These are phyloP conservation scores for Lithocarpus polystachyus DNA, from an alignment of 306 rosid genomes.

Conservation along the genomic window DNA sequence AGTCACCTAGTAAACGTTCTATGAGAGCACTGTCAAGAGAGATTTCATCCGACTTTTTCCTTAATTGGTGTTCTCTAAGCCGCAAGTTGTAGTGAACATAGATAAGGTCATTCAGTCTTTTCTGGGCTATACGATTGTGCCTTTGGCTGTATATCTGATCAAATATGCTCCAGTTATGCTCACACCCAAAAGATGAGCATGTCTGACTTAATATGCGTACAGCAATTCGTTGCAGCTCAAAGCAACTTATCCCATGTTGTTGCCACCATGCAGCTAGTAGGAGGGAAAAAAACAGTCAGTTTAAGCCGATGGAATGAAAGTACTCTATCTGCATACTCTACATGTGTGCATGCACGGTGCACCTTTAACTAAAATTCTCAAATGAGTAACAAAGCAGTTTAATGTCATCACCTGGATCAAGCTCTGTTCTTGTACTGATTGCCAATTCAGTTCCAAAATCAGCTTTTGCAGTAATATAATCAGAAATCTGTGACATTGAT, in stretches of 20 bases:
- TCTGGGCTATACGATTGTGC: constrained; percentile 61
- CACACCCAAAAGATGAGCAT: constrained; percentile 73
- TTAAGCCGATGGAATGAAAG: neutral
- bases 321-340: constrained; percentile 12
- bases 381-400: constrained; percentile 14
- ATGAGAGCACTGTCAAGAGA: constrained; percentile 49
- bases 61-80: constrained; percentile 74
- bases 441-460: constrained; percentile 99
- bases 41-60: constrained; percentile 54
- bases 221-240: constrained; percentile 86
- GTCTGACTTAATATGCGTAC: constrained; percentile 92
- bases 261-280: constrained; percentile 97
- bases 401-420: constrained; percentile 70
- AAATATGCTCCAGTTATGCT: constrained; percentile 73
- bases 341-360: constrained; percentile 12
- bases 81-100: constrained; percentile 88
- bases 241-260: constrained; percentile 96
- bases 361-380: neutral
- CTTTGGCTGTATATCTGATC: constrained; percentile 62
- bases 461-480: constrained; percentile 75
- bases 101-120: constrained; percentile 65
- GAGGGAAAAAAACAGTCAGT: constrained; percentile 16
- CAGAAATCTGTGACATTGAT: constrained; percentile 61
- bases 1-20: constrained; percentile 61
- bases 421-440: constrained; percentile 87